Evolutionary conservation across 106 monocot species (phyloP).

Genomic region (Dendrobium officinale): DNA sequence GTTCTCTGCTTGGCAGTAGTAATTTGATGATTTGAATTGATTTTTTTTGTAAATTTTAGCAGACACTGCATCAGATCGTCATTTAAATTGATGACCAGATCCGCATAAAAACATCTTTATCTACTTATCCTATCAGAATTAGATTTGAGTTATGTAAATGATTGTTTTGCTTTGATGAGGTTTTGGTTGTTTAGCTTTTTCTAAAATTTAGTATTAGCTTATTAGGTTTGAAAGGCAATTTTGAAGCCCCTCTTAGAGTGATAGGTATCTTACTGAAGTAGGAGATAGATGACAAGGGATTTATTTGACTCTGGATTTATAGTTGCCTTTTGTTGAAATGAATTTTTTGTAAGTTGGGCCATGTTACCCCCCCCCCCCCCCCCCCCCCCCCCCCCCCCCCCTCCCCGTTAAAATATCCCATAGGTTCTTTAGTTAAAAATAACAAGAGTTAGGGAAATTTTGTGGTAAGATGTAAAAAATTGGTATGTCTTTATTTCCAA

Average conservation of each 20-base stretch:
- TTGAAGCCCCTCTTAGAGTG: background rate
- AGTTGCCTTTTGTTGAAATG: background rate
- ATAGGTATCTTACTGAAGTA: background rate
- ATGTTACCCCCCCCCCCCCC: background rate
- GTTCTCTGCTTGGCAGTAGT: background rate
- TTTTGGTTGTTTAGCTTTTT: background rate
- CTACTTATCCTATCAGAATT: background rate
- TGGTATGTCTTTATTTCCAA: background rate
- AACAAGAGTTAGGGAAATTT: background rate
- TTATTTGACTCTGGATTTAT: background rate
- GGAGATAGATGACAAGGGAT: background rate
- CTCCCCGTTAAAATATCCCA: background rate
- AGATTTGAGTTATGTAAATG: background rate
- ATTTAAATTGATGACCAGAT: background rate
- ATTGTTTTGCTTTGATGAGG: background rate
- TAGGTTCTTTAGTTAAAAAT: background rate
- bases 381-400: too few species aligned
- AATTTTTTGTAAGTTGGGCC: background rate
- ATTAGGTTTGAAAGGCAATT: background rate
- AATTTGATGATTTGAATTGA: background rate
- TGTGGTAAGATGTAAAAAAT: background rate
- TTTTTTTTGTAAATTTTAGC: background rate
- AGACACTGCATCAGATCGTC: background rate
- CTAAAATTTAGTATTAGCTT: background rate
- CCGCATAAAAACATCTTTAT: background rate